These are phyloP conservation scores for Leptosphaerulina australis DNA, from an alignment of 2,329 filamentous ascomycete species.

Conservation along the genomic window DNA sequence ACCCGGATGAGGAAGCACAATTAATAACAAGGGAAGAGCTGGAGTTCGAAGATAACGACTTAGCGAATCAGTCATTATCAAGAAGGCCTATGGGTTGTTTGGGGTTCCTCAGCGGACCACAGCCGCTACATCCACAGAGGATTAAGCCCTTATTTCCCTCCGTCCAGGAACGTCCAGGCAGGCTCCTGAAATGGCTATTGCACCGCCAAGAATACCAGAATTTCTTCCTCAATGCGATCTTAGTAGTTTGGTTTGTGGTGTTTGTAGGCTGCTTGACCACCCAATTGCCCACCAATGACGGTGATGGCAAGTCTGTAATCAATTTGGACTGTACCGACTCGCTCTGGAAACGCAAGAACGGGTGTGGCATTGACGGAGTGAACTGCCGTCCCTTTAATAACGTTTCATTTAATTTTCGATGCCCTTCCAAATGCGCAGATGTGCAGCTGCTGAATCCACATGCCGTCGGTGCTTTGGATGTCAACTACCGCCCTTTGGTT, in stretches of 20 bases:
- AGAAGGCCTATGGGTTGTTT: constrained; percentile 13
- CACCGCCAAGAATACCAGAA: constrained; percentile 62
- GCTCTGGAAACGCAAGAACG: constrained; percentile 73
- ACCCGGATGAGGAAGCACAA: constrained; percentile 39
- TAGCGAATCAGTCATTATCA: constrained; percentile 1
- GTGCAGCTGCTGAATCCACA: constrained; percentile 71
- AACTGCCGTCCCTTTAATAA: constrained; percentile 76
- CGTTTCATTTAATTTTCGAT: constrained; percentile 72
- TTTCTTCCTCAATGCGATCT: constrained; percentile 61
- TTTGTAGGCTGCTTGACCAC: constrained; percentile 70
- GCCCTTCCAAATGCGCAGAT: constrained; percentile 71
- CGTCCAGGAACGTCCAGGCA: constrained; percentile 69
- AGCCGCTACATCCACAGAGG: constrained; percentile 50
- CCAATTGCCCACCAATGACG: constrained; percentile 62
- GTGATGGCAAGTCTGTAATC: constrained; percentile 68
- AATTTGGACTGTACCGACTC: constrained; percentile 71
- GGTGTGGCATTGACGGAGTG: constrained; percentile 74
- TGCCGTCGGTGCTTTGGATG: constrained; percentile 71
- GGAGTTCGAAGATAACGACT: constrained; percentile 31
- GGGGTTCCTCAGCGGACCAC: constrained; percentile 52
- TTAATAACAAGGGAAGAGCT: constrained; percentile 35
- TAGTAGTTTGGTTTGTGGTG: constrained; percentile 68
- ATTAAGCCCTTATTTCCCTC: constrained; percentile 63
- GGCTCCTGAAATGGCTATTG: constrained; percentile 61
- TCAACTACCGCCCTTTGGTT: constrained; percentile 61